Evolutionary conservation across 441 rosid genomes (phyloP).

Genomic region (Rhodomyrtus psidioides): DNA sequence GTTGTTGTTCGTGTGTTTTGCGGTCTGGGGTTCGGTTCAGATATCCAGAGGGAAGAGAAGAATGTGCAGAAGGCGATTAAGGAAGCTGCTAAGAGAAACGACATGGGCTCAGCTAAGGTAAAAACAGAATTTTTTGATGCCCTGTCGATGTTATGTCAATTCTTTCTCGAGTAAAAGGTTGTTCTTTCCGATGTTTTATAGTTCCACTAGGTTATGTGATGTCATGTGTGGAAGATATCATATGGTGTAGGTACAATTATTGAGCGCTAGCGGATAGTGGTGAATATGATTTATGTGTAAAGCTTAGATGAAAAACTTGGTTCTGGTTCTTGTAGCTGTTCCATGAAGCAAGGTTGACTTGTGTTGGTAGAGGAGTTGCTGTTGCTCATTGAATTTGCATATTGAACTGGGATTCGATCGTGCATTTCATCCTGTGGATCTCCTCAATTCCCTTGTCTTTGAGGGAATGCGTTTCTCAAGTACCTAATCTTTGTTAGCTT

Average conservation of each 20-base stretch:
- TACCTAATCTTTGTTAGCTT: background rate
- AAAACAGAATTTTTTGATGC: background rate
- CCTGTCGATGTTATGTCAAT: background rate
- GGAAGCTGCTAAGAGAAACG: constrained; percentile 86
- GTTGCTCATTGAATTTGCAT: background rate
- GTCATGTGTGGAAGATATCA: background rate
- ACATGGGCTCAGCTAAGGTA: constrained; percentile 87
- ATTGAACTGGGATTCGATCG: background rate
- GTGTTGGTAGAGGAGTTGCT: background rate
- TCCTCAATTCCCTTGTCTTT: background rate
- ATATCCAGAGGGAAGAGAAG: constrained; percentile 83
- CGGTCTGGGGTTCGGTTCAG: constrained; percentile 21
- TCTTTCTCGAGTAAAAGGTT: background rate
- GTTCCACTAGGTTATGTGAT: background rate
- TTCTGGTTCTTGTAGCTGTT: background rate
- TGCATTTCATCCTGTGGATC: background rate
- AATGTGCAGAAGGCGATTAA: constrained; percentile 80
- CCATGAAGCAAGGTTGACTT: background rate
- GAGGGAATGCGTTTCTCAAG: background rate
- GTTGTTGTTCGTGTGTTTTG: background rate
- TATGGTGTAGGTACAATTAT: background rate
- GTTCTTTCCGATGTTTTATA: background rate
- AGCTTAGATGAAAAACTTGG: background rate
- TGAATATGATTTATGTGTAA: background rate
- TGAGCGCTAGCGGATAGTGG: background rate